Evolutionary conservation across 306 rosid species (phyloP), one percentile per base, ranked within the genome.

Genomic region (Quercus gilva): DNA sequence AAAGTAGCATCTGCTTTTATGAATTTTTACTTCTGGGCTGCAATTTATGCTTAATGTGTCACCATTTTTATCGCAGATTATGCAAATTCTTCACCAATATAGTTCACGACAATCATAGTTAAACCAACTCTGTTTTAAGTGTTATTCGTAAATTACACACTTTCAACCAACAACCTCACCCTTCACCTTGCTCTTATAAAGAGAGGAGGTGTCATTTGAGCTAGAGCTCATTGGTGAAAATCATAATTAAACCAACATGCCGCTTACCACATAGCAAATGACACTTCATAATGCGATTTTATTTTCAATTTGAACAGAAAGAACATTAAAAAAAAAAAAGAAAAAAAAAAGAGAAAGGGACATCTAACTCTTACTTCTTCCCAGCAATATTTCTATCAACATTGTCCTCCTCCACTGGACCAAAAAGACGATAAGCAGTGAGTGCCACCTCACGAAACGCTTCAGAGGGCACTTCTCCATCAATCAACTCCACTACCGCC

Each of bases 391-490:
- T 56, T 41, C 65, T 55, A 59, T 78, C 81, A 25, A 78, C 73
- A 71, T 59, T 61, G 55, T 56, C 86, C n/a, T 82, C 86, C 63
- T 82, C 88, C 65, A 11, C 74, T 4, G 53, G 76, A 6, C 87
- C 76, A 73, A 89, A 86, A 56, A 89, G 79, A 31, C 78, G 64
- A 74, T 80, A 86, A 74, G 80, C 79, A 31, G 81, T 43, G 29
- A 89, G 56, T 6, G 88, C 97, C 87, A 92, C 91, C 81, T 90
- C 92, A 2, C 85, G 90, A 78, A 94, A 90, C 89, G 92, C 99
- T 75, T 94, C 97, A 0, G 99, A 87, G 49, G 90, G 93, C 82
- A 88, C 88, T 84, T 94, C 99, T 64, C 92, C 89, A 73, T 92
- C 97, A 61, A 89, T 84, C 92, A 94, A 84, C 75, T 88, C 97